A percentile compares a stretch with the other conserved stretches of the same genome.
Evolutionary conservation across 2,329 filamentous ascomycete genomes (phyloP).

Genomic region (Ceratocystis colombiana): DNA sequence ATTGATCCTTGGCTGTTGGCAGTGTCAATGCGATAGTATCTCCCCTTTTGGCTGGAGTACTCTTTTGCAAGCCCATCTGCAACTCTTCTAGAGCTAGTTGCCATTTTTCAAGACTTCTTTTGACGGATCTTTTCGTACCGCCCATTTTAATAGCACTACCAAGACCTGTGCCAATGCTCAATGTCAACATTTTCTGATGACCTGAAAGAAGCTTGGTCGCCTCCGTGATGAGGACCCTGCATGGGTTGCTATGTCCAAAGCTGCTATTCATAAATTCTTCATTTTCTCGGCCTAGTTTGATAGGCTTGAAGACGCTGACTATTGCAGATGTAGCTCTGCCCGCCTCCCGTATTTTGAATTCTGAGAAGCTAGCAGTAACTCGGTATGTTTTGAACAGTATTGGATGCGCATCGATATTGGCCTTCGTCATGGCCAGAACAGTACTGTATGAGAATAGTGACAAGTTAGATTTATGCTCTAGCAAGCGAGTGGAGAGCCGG

Average conservation of each 20-base stretch:
- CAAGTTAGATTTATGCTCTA: not conserved
- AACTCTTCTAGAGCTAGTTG: not conserved
- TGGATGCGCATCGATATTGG: constrained; percentile 22
- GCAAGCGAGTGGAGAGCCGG: too few species aligned
- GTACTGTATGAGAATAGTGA: not conserved
- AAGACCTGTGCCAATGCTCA: constrained; percentile 30
- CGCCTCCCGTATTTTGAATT: constrained; percentile 31
- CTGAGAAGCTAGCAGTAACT: constrained; percentile 25
- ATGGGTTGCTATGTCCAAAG: constrained; percentile 32
- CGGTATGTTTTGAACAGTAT: constrained; percentile 30
- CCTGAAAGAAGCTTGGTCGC: constrained; percentile 28
- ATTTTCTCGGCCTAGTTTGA: constrained; percentile 29
- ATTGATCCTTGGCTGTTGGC: constrained; percentile 29
- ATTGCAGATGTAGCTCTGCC: constrained; percentile 31
- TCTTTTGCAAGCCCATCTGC: constrained; percentile 20
- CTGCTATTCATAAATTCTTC: constrained; percentile 31
- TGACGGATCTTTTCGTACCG: constrained; percentile 6
- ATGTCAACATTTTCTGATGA: constrained; percentile 18
- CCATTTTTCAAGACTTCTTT: not conserved
- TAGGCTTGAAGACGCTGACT: constrained; percentile 31
- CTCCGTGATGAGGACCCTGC: constrained; percentile 30
- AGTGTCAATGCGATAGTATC: constrained; percentile 30
- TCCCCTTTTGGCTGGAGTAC: constrained; percentile 25
- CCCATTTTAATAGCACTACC: constrained; percentile 27
- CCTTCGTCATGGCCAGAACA: not conserved